Base-by-base conservation (phyloP, 1,284 basidiomycete species). In the Marasmius tenuissimus region DNA sequence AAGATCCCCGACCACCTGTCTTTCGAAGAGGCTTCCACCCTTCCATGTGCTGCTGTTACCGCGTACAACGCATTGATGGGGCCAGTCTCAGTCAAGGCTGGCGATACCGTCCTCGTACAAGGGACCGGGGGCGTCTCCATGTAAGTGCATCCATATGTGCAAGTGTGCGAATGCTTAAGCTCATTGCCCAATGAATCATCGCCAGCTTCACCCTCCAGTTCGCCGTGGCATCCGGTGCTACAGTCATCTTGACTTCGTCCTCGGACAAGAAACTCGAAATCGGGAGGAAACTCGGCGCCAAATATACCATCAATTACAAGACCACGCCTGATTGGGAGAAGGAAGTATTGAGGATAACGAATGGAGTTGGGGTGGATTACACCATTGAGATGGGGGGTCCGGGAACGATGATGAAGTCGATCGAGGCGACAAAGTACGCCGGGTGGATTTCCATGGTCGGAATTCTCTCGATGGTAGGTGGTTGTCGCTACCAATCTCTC, bases 111-210 rank as follows among this genome's bases (percentile, higher is more conserved):
- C 34, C 74, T 84, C n/a, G 72, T 79, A 3, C 72, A 77, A 16
- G 81, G 83, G 6, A 83, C 80, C 0, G 82, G 81, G 12, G 81
- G 81, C 57, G 80, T 83, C 38, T 80, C 78, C 2, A 73, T 79
- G 76, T 78, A 63, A 35, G 73, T 63, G 2, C n/a, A 27, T 14
- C 38, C 18, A 45, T 45, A 14, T 45, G 42, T 2, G 14, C 14
- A 3, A 45, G 18, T 18, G 42, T 18, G 5, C 18, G 14, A 45
- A 45, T 5, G 27, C 4, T 4, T 2, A 45, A 18, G 2, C 42
- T 45, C 14, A 45, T 45, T 18, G 42, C 14, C 42, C 14, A 2
- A 5, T 45, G 42, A 27, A 27, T 18, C 5, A 5, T 14, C 18
- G 18, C 5, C 18, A 45, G 42, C 42, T 45, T 45, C 18, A 5